Evolutionary conservation across 2,329 filamentous ascomycete genomes (phyloP).

Genomic region (Fusarium domesticum): DNA sequence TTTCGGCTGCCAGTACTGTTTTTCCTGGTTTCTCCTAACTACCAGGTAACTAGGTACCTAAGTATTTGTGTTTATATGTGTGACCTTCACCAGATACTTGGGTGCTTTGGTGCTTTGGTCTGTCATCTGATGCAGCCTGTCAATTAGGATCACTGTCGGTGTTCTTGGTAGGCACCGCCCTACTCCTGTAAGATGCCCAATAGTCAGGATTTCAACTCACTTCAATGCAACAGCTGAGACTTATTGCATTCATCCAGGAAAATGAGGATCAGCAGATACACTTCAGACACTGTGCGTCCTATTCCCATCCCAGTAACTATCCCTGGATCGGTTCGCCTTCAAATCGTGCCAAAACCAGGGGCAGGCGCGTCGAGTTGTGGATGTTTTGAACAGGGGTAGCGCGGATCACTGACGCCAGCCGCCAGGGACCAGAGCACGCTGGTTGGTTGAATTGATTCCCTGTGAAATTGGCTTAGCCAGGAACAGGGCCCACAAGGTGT

Average conservation of each 20-base stretch:
- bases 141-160: too few relatives aligned
- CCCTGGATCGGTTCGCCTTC: background rate
- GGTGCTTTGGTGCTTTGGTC: too few relatives aligned
- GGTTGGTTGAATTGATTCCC: constrained; percentile 19
- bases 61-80: too few relatives aligned
- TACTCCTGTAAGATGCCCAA: too few relatives aligned
- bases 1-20: too few relatives aligned
- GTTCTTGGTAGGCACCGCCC: too few relatives aligned
- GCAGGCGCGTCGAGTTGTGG: constrained; percentile 6
- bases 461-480: constrained; percentile 25
- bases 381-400: constrained; percentile 7
- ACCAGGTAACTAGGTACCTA: too few relatives aligned
- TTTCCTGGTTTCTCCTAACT: too few relatives aligned
- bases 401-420: constrained; percentile 16
- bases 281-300: background rate
- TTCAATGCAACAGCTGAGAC: too few relatives aligned
- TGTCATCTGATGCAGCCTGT: too few relatives aligned
- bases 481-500: constrained; percentile 18
- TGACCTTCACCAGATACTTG: too few relatives aligned
- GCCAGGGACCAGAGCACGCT: constrained; percentile 22
- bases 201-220: background rate
- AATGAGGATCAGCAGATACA: constrained; percentile 5
- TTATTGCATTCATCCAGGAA: background rate
- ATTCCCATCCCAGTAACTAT: background rate
- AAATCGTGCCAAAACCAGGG: constrained; percentile 1